Evolutionary conservation across 768 basidiomycete genomes (phyloP).

Genomic region (Podaxis sp.): DNA sequence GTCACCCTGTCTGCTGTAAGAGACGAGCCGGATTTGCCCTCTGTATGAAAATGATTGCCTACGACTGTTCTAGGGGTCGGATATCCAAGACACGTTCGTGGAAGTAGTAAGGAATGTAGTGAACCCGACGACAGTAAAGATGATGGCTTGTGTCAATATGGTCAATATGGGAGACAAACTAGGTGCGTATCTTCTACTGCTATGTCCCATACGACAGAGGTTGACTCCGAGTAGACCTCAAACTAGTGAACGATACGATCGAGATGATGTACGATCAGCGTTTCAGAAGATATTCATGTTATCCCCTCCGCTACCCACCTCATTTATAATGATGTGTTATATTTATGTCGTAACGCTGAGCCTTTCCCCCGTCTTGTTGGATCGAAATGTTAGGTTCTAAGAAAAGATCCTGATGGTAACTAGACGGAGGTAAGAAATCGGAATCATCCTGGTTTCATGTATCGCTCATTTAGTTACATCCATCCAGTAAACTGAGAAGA

Average conservation of each 20-base stretch:
- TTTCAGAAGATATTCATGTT: constrained; percentile 28
- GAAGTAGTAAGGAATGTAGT: constrained; percentile 68
- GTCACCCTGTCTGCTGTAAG: constrained; percentile 43
- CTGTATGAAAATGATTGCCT: neutral
- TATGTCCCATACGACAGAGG: neutral
- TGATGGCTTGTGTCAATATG: constrained; percentile 53
- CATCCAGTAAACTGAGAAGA: no score
- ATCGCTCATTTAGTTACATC: no score
- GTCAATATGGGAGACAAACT: constrained; percentile 62
- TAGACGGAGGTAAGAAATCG: no score
- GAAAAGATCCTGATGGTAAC: no score
- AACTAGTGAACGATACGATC: constrained; percentile 60
- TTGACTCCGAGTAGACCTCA: constrained; percentile 42
- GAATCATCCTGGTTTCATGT: no score
- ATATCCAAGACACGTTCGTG: constrained; percentile 52
- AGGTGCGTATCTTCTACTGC: constrained; percentile 43
- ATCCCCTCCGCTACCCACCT: neutral
- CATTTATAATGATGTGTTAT: neutral
- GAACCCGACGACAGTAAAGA: constrained; percentile 55
- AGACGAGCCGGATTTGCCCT: neutral
- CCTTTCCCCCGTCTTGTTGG: neutral
- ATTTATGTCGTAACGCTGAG: neutral
- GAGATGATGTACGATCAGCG: constrained; percentile 61
- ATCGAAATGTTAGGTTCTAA: neutral
- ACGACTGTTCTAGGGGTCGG: constrained; percentile 33